A percentile compares a stretch with the other conserved stretches of the same genome.
These are phyloP conservation scores for Neurospora terricola DNA, from an alignment of 495 filamentous ascomycete genomes.

Conservation along the genomic window DNA sequence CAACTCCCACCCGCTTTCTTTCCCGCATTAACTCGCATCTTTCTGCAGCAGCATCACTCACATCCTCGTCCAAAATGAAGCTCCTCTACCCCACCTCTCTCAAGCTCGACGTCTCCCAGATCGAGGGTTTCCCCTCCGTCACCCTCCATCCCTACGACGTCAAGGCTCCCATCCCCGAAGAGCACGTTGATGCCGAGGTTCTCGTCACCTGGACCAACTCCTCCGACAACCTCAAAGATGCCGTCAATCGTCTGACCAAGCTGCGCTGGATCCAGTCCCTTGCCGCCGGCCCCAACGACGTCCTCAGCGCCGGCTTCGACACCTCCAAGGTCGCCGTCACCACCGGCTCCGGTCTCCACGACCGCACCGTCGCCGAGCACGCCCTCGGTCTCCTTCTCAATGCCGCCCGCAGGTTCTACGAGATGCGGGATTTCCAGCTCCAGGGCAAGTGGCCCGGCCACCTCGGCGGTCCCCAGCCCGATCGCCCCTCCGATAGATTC, in stretches of 20 bases:
- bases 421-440: slow-evolving; percentile 49
- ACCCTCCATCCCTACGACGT: slow-evolving; percentile 46
- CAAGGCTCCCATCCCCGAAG: slow-evolving; percentile 38
- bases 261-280: slow-evolving; percentile 53
- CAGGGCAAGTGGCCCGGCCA: slow-evolving; percentile 45
- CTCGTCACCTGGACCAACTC: slow-evolving; percentile 50
- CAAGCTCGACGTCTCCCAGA: slow-evolving; percentile 33
- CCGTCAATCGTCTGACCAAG: slow-evolving; percentile 36
- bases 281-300: slow-evolving; percentile 53
- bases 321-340: slow-evolving; percentile 29
- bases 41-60: not conserved
- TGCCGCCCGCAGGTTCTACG: slow-evolving; percentile 41
- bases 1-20: not conserved
- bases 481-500: slow-evolving; percentile 36
- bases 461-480: slow-evolving; percentile 47
- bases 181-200: slow-evolving; percentile 42
- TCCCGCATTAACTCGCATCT: not conserved
- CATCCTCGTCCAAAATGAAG: slow-evolving; percentile 34
- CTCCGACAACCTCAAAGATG: slow-evolving; percentile 41
- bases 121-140: slow-evolving; percentile 42
- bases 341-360: slow-evolving; percentile 52
- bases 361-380: slow-evolving; percentile 51
- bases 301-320: slow-evolving; percentile 47
- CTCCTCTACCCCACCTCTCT: slow-evolving; percentile 53
- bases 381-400: slow-evolving; percentile 42